Evolutionary conservation across 768 basidiomycete genomes (phyloP), one percentile per base, ranked within the genome.

Genomic region (Clitopilus hobsonii): DNA sequence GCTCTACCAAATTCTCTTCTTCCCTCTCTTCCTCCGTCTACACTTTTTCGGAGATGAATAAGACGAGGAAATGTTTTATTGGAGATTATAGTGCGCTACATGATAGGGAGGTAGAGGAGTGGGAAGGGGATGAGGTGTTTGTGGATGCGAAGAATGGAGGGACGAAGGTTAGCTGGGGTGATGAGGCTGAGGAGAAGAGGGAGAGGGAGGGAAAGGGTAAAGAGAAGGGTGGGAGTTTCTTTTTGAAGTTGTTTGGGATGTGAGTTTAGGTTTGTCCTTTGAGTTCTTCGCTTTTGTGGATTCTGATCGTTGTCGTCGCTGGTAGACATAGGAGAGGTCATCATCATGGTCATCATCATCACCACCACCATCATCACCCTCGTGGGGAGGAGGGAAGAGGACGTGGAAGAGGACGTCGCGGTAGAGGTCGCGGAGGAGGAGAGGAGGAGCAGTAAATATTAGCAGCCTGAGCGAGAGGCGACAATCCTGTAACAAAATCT

Each of bases 101-200:
- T 27, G 25, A 18, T 57, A 59, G n/a, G 60, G 58, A n/a, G n/a
- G n/a, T n/a, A 0, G 61, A 59, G 2, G 58, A 64, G 47, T 74
- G 72, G 72, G 38, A 54, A 14, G 73, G 72, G 1, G 76, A 79
- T 55, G 71, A 72, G 56, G 49, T 75, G 11, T 52, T 52, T 5
- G 54, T 67, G 26, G 70, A 71, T 51, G 57, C 73, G 5, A 60
- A 60, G 51, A 70, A 77, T 55, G 74, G 74, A 14, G 63, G 56
- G 23, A 61, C 77, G 13, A 69, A 63, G 23, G 51, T 78, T 5
- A 60, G 56, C 41, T 78, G 67, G 52, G 68, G 71, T 16, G 71
- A 75, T 38, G 76, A 77, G 49, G 58, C 49, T 6, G 3, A 20
- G 7, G 55, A 58, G 41, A 52, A 32, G 11, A 54, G 36, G 14